These are phyloP conservation scores for Colletotrichum trifolii DNA, from an alignment of 2,329 filamentous ascomycete species.

Conservation along the genomic window DNA sequence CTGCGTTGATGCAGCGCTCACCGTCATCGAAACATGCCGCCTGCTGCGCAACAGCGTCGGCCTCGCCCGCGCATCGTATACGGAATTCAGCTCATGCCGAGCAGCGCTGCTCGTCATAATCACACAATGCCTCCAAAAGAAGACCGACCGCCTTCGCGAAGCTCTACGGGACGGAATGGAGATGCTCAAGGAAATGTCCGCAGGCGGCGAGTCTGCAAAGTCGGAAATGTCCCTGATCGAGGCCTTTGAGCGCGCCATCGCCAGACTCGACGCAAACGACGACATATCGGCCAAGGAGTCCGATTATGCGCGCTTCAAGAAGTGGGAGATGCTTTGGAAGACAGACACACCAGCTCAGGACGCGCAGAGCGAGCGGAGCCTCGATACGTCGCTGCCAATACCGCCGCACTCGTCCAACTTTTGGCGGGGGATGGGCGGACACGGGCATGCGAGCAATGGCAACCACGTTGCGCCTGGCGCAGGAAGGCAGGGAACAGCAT, in stretches of 20 bases:
- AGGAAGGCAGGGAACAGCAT: conserved; percentile 37
- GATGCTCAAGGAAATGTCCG: conserved; percentile 64
- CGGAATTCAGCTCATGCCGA: conserved; percentile 66
- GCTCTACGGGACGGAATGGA: conserved; percentile 60
- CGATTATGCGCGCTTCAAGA: conserved; percentile 57
- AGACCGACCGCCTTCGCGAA: conserved; percentile 54
- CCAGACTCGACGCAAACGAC: conserved; percentile 56
- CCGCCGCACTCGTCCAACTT: conserved; percentile 23
- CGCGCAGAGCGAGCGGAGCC: conserved; percentile 39
- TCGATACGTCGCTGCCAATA: conserved; percentile 23
- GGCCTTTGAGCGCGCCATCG: conserved; percentile 60
- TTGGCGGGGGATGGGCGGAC: conserved; percentile 17
- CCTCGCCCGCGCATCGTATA: conserved; percentile 65
- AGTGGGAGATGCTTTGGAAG: conserved; percentile 55
- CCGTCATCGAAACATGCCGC: conserved; percentile 61
- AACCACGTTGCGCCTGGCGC: conserved; percentile 32
- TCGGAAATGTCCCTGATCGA: conserved; percentile 65
- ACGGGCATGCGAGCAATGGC: conserved; percentile 14
- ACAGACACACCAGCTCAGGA: conserved; percentile 47
- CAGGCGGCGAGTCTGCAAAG: conserved; percentile 62
- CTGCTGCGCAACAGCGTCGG: conserved; percentile 61
- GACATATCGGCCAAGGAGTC: conserved; percentile 52
- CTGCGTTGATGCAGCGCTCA: conserved; percentile 63
- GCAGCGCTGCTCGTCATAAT: conserved; percentile 62
- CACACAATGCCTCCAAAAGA: conserved; percentile 51